Percentiles rank a stretch among this genome's conserved stretches.
Evolutionary conservation across 345 rosid species (phyloP).

Genomic region (Alliaria petiolata): DNA sequence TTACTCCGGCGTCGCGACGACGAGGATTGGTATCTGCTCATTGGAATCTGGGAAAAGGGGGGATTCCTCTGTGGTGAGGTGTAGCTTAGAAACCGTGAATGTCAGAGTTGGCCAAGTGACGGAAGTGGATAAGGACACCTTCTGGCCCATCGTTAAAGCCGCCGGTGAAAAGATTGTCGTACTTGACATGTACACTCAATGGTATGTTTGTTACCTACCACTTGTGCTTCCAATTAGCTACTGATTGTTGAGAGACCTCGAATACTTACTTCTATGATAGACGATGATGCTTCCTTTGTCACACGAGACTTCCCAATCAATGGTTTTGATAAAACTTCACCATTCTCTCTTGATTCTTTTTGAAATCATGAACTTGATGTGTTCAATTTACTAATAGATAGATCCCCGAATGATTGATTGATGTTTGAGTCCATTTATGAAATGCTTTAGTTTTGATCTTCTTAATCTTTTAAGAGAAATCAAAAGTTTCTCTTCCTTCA

Average conservation of each 20-base stretch:
- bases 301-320: no score
- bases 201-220: slow-evolving; percentile 48
- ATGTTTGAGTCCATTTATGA: not conserved
- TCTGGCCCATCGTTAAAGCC: slow-evolving; percentile 91
- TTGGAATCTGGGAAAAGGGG: not conserved
- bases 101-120: slow-evolving; percentile 81
- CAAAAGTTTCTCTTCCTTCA: no score
- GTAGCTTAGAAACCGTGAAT: slow-evolving; percentile 64
- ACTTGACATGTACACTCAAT: slow-evolving; percentile 96
- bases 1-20: slow-evolving; percentile 22
- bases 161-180: slow-evolving; percentile 86
- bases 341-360: no score
- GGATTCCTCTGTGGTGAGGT: slow-evolving; percentile 37
- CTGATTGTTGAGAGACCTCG: no score
- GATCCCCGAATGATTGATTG: no score
- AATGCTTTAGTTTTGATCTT: not conserved
- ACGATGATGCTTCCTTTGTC: no score
- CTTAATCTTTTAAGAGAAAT: no score
- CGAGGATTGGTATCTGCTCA: slow-evolving; percentile 8
- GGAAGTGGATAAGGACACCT: slow-evolving; percentile 81
- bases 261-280: no score
- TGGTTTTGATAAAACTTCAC: no score
- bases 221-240: not conserved
- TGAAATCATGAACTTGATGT: no score
- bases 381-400: no score